Base-by-base conservation (phyloP, 306 rosid genomes). In the Citrullus mucosospermus region DNA sequence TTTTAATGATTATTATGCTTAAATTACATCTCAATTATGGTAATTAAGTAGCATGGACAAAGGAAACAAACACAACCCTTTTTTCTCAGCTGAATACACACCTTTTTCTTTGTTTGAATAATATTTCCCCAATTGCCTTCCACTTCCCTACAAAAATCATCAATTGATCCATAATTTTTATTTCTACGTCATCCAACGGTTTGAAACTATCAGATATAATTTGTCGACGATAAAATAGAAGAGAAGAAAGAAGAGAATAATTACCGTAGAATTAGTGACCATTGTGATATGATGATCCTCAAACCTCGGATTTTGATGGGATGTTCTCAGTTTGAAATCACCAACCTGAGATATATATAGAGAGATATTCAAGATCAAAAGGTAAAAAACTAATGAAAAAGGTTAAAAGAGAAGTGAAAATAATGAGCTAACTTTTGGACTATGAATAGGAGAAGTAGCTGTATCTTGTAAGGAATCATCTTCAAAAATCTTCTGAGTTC, bases 401-500 rank as follows among this genome's bases (percentile, higher is more conserved):
- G 39, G 6, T 6, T 12, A 6, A 16, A 43, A 25, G 20, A 2
- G 5, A n/a, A 10, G 10, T 38, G 38, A 10, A 11, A 34, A 32
- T n/a, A 0, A 16, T 58, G 14, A 5, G 65, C 22, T 43, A 18
- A 77, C 80, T 60, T 77, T 77, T 28, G 80, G 71, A 46, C 30
- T 77, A 1, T 59, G 68, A 39, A 77, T 53, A 25, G 80, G 80
- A 59, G 80, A 77, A 77, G 69, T 77, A 14, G 80, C 80, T 0
- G 80, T 77, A 28, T 77, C 80, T 43, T 77, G 28, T 34, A 77
- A 77, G 71, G 80, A 44, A 77, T 77, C 70, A 60, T 77, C 72
- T 0, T 60, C 59, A 39, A 58, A 56, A 58, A 58, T 6, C 54
- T 20, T 58, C 53, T 36, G 51, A 50, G 79, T 58, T 76, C 39